Evolutionary conservation across 176 grass and related monocot species (phyloP), one percentile per base, ranked within the genome.

Genomic region (Triticum dicoccoides): DNA sequence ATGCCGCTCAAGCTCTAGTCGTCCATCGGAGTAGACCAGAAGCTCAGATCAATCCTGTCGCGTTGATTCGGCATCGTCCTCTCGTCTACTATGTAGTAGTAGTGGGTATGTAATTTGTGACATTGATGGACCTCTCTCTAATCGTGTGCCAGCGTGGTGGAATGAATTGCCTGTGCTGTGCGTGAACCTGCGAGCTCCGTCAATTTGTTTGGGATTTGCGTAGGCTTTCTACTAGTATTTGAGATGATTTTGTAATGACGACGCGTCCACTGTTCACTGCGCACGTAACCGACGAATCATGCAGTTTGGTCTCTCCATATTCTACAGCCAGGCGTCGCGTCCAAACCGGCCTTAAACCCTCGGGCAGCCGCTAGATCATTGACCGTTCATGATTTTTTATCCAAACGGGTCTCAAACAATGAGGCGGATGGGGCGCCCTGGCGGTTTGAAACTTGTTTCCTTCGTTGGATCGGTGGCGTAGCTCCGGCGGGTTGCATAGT

Each of bases 1-100:
- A 61, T 90, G 84, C 94, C 90, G 44, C 27, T 94, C 52, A 89
- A 91, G 77, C 71, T 88, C 2, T 98, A 86, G 86, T 4, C 15
- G 2, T 54, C 51, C 51, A 9, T 63, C 6, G 30, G 2, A 27
- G 5, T 15, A 13, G 8, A 17, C 29, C 73, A 32, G 14, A 52
- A 37, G n/a, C 20, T 39, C 38, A 42, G 41, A 61, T 21, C 76
- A 24, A 25, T 42, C 51, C 49, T 64, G 54, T 64, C 21, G 0
- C 18, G 35, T 8, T 65, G 8, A 35, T 82, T 65, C 15, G 73
- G 6, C 24, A 58, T 21, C 54, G 54, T 81, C 61, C 68, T 84
- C 8, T 81, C 68, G 76, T 84, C 11, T 75, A 42, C 11, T 75
- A 42, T 83, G 30, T 84, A 45, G 30, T 72, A 42, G 61, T 49